A percentile compares a stretch with the other conserved stretches of the same genome.
Evolutionary conservation across 257 asterid species (phyloP).

Genomic region (Capsicum baccatum): DNA sequence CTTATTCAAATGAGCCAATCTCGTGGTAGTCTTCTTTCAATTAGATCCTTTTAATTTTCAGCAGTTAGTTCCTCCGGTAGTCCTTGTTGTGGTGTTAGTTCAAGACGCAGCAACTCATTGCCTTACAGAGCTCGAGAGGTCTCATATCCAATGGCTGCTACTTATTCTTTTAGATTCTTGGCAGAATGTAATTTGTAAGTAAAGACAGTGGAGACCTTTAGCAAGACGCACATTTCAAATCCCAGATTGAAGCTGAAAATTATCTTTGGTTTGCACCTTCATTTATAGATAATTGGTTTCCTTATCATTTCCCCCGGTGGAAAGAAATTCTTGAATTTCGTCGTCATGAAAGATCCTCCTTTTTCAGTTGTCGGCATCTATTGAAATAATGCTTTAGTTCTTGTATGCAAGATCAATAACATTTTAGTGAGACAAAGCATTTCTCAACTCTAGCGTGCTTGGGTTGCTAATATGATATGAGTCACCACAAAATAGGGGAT

Average conservation of each 20-base stretch:
- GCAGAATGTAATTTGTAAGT: neutral
- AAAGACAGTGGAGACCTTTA: neutral
- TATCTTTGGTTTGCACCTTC: slow-evolving; percentile 25
- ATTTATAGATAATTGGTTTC: neutral
- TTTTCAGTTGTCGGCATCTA: neutral
- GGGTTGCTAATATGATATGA: neutral
- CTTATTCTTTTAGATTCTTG: neutral
- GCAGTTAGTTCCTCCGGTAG: neutral
- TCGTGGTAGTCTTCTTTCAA: neutral
- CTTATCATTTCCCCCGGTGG: neutral
- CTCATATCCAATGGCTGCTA: neutral
- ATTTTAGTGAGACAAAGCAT: neutral
- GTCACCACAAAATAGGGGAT: neutral
- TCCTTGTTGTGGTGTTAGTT: neutral
- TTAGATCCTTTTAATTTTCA: neutral
- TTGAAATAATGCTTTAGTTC: neutral
- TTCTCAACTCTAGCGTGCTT: neutral
- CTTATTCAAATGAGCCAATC: neutral
- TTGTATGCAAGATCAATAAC: neutral
- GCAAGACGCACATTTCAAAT: neutral
- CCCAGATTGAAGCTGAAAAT: neutral
- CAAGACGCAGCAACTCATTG: neutral
- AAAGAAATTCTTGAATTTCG: neutral
- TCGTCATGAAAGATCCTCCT: neutral
- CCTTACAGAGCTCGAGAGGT: neutral